phyloP scores from a whole-genome alignment of 352 stramenopile species.

The Globisporangium perplexum region DNA sequence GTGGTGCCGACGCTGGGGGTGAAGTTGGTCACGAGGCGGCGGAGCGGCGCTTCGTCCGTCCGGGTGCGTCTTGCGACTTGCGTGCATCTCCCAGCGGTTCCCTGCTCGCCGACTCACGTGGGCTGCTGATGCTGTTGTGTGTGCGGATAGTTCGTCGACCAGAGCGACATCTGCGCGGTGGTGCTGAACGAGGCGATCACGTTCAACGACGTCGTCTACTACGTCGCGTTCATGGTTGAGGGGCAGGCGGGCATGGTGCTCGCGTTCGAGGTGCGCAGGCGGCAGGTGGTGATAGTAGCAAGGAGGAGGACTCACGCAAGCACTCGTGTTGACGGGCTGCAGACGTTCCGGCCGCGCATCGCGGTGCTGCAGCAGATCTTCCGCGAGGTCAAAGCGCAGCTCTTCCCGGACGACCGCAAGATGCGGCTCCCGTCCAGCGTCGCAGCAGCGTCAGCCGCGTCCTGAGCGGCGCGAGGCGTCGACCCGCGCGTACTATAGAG shows the following conservation, averaged over 20 bases:
- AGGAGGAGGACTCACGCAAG: not conserved
- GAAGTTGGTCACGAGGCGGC: constrained; percentile 54
- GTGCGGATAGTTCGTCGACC: constrained; percentile 34
- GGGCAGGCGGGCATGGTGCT: constrained; percentile 62
- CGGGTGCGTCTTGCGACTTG: constrained; percentile 12
- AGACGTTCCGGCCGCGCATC: constrained; percentile 70
- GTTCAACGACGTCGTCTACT: constrained; percentile 78
- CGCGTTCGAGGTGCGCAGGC: constrained; percentile 65
- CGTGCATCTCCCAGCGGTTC: too few relatives aligned
- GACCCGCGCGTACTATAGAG: not conserved
- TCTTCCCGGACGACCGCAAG: constrained; percentile 43
- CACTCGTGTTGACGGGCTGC: not conserved
- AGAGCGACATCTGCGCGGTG: constrained; percentile 46
- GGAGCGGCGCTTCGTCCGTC: constrained; percentile 33
- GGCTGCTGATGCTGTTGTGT: not conserved
- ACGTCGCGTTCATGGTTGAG: constrained; percentile 72
- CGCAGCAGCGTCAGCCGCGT: not conserved
- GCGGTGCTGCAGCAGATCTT: constrained; percentile 70
- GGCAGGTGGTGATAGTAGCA: too few relatives aligned
- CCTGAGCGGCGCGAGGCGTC: not conserved
- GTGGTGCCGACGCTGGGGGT: constrained; percentile 69
- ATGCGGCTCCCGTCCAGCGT: constrained; percentile 38
- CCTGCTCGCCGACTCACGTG: too few relatives aligned
- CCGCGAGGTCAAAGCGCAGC: constrained; percentile 35
- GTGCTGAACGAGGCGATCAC: constrained; percentile 81